A percentile compares a stretch with the other conserved stretches of the same genome.
Evolutionary conservation across 2,329 filamentous ascomycete species (phyloP).

Genomic region (Paecilomyces variotii): DNA sequence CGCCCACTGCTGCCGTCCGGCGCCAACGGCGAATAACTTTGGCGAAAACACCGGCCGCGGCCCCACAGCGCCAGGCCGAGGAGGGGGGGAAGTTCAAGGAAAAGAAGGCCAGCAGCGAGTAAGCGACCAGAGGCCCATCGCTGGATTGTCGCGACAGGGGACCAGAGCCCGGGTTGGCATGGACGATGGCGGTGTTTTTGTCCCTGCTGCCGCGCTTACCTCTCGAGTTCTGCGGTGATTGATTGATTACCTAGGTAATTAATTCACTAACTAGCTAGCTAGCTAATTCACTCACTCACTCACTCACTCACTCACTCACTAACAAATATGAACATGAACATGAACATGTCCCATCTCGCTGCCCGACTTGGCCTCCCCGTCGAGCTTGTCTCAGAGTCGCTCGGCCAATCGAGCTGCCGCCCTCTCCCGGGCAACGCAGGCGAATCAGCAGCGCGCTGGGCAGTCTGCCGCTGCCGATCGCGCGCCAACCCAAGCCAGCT

Average conservation of each 20-base stretch:
- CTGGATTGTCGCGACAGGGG: background rate
- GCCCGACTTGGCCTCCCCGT: slow-evolving; percentile 4
- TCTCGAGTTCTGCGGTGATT: background rate
- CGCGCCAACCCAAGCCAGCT: slow-evolving; percentile 28
- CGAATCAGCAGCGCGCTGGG: slow-evolving; percentile 3
- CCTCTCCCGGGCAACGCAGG: slow-evolving; percentile 10
- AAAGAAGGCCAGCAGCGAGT: background rate
- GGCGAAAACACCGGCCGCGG: slow-evolving; percentile 3
- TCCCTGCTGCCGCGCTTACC: background rate
- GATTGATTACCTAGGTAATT: no score
- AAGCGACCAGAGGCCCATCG: background rate
- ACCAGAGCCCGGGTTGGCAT: background rate
- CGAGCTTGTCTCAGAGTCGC: slow-evolving; percentile 19
- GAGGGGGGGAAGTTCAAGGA: no score
- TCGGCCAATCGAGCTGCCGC: slow-evolving; percentile 11
- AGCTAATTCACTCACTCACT: no score
- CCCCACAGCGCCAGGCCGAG: background rate
- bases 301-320: no score
- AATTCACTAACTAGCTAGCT: no score
- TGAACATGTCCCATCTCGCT: no score
- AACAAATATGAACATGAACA: no score
- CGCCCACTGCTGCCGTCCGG: slow-evolving; percentile 7
- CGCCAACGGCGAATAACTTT: slow-evolving; percentile 20
- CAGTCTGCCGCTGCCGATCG: slow-evolving; percentile 29
- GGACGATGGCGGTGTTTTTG: no score